phyloP scores from a whole-genome alignment of 1,284 basidiomycete genomes.

The Xanthoconium separans region DNA sequence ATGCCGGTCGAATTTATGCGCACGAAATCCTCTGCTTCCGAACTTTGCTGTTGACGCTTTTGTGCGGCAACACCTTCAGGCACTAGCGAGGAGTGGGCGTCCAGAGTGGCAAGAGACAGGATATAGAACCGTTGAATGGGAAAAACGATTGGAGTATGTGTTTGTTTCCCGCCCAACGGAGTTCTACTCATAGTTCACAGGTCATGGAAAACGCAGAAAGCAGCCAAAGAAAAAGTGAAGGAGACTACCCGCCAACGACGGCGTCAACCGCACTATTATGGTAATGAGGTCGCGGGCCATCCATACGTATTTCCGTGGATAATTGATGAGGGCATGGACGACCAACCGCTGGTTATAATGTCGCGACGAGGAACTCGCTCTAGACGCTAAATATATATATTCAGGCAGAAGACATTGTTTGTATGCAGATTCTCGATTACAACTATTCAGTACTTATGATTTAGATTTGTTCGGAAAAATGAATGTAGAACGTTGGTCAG shows the following conservation, averaged over 20 bases:
- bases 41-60: constrained; percentile 52
- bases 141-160: constrained; percentile 44
- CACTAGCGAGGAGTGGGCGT: constrained; percentile 38
- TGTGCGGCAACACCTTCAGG: constrained; percentile 48
- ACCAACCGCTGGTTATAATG: not conserved
- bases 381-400: constrained; percentile 9
- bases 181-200: constrained; percentile 13
- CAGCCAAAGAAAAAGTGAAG: constrained; percentile 19
- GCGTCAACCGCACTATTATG: constrained; percentile 14
- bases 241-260: constrained; percentile 12
- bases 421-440: not conserved
- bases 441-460: not conserved
- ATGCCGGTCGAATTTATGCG: constrained; percentile 44
- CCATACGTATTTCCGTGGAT: constrained; percentile 6
- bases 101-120: constrained; percentile 48
- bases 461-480: not conserved
- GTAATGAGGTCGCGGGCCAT: constrained; percentile 6
- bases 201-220: constrained; percentile 27
- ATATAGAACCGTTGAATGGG: constrained; percentile 43
- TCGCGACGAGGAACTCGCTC: constrained; percentile 19
- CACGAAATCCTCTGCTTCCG: constrained; percentile 44
- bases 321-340: constrained; percentile 1
- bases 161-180: not conserved
- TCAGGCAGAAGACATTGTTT: not conserved
- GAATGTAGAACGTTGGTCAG: not conserved